Evolutionary conservation across 2,329 filamentous ascomycete species (phyloP).

Genomic region (Ramularia endophylla): DNA sequence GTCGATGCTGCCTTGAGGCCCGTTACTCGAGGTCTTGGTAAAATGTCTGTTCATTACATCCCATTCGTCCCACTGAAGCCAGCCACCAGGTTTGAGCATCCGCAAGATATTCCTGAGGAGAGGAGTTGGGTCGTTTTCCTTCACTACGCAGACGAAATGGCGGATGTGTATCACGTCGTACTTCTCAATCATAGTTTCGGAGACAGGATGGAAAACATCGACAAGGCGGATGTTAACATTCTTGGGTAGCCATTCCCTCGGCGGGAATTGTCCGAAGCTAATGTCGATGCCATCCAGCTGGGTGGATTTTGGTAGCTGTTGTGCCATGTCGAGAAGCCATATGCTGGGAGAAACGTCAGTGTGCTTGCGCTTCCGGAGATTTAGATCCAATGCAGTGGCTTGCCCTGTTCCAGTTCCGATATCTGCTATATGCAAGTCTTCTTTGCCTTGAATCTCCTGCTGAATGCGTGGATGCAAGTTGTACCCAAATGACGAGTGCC

Average conservation of each 20-base stretch:
- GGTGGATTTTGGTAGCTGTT: slow-evolving; percentile 12
- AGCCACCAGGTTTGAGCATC: slow-evolving; percentile 20
- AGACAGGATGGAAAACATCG: slow-evolving; percentile 16
- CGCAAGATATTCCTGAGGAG: slow-evolving; percentile 16
- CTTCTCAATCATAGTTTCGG: slow-evolving; percentile 10
- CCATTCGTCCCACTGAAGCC: slow-evolving; percentile 20
- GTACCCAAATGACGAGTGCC: slow-evolving; percentile 20
- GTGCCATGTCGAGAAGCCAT: slow-evolving; percentile 18
- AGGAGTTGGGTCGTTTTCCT: slow-evolving; percentile 19
- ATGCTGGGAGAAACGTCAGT: slow-evolving; percentile 6
- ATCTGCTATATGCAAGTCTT: slow-evolving; percentile 14
- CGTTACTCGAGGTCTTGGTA: slow-evolving; percentile 8
- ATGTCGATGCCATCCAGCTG: slow-evolving; percentile 24
- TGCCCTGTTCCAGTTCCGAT: slow-evolving; percentile 18
- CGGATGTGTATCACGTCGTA: slow-evolving; percentile 26
- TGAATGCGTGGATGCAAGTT: slow-evolving; percentile 17
- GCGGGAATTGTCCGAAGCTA: slow-evolving; percentile 17
- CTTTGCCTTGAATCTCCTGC: slow-evolving; percentile 10
- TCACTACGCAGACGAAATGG: slow-evolving; percentile 20
- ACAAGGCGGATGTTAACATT: slow-evolving; percentile 16
- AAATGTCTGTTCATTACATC: slow-evolving; percentile 19
- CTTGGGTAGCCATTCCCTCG: slow-evolving; percentile 10
- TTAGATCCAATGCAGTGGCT: neutral
- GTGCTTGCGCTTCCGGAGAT: neutral
- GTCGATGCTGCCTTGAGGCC: slow-evolving; percentile 15